These are phyloP conservation scores for Vararia minispora DNA, from an alignment of 768 basidiomycete species.

Conservation along the genomic window DNA sequence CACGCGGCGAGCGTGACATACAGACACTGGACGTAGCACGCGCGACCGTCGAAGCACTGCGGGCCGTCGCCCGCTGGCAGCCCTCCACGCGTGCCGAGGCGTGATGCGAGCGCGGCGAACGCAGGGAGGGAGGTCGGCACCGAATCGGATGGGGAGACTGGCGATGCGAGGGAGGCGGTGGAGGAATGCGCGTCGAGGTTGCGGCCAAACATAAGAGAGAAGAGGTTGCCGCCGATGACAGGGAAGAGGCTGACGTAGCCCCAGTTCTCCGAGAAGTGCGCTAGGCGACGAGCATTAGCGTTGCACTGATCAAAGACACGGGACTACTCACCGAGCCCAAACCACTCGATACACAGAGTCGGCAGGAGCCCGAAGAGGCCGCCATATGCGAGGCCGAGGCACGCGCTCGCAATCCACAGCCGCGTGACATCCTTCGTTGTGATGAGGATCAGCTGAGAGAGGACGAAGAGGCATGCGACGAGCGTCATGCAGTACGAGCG, in stretches of 20 bases:
- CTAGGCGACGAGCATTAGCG: conserved; percentile 20
- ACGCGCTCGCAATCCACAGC: conserved; percentile 52
- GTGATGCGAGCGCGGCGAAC: conserved; percentile 4
- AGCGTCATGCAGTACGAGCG: conserved; percentile 61
- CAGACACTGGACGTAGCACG: conserved; percentile 17
- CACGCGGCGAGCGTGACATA: conserved; percentile 16
- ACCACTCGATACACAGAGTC: conserved; percentile 80
- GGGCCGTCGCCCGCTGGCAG: neutral
- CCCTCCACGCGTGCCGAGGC: conserved; percentile 7
- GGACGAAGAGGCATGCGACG: conserved; percentile 54
- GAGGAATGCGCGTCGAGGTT: conserved; percentile 66
- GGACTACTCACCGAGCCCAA: conserved; percentile 59
- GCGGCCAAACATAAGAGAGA: conserved; percentile 74
- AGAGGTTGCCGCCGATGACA: conserved; percentile 68
- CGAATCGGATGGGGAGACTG: conserved; percentile 3
- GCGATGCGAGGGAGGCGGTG: conserved; percentile 6
- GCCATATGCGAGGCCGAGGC: conserved; percentile 63
- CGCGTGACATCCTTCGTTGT: conserved; percentile 41
- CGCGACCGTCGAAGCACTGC: conserved; percentile 16
- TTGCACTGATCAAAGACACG: neutral
- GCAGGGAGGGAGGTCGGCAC: neutral
- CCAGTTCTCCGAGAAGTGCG: conserved; percentile 80
- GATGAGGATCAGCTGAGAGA: conserved; percentile 57
- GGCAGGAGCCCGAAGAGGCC: conserved; percentile 63
- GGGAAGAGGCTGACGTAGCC: conserved; percentile 69